Percentiles rank a stretch among this genome's conserved stretches.
Evolutionary conservation across 2,329 filamentous ascomycete genomes (phyloP).

Genomic region (Monascus ruber): DNA sequence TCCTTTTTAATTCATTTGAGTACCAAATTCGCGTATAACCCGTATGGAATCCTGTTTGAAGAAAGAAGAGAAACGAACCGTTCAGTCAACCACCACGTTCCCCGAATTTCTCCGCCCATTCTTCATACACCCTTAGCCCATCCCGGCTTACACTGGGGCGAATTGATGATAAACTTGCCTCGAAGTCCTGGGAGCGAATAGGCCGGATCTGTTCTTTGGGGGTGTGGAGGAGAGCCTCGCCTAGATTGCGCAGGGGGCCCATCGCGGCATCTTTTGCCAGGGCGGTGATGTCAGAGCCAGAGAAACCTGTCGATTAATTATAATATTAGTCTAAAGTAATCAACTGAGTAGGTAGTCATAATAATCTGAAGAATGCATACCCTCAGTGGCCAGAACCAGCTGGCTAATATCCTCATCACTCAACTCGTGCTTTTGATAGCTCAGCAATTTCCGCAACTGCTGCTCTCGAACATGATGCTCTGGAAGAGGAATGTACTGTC

Average conservation of each 20-base stretch:
- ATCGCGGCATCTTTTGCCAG: constrained; percentile 96
- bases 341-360: not conserved
- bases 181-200: constrained; percentile 72
- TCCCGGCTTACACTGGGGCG: constrained; percentile 78
- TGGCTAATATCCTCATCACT: constrained; percentile 58
- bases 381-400: constrained; percentile 73
- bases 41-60: not conserved
- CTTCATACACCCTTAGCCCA: constrained; percentile 79
- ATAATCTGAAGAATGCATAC: constrained; percentile 37
- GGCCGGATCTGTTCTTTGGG: constrained; percentile 88
- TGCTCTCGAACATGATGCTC: constrained; percentile 68
- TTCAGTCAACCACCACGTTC: constrained; percentile 62
- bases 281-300: constrained; percentile 91
- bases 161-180: constrained; percentile 72
- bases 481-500: constrained; percentile 92
- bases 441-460: constrained; percentile 68
- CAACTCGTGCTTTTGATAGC: constrained; percentile 77
- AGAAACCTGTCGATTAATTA: constrained; percentile 59
- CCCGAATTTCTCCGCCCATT: constrained; percentile 88
- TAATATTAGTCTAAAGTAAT: constrained; percentile 1
- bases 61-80: not conserved
- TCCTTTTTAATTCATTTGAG: too few relatives aligned
- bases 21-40: too few relatives aligned
- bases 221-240: constrained; percentile 80
- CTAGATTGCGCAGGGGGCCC: constrained; percentile 82